These are phyloP conservation scores for Mucor plumbeus DNA, from an alignment of 371 early-diverging fungal genomes.

Conservation along the genomic window DNA sequence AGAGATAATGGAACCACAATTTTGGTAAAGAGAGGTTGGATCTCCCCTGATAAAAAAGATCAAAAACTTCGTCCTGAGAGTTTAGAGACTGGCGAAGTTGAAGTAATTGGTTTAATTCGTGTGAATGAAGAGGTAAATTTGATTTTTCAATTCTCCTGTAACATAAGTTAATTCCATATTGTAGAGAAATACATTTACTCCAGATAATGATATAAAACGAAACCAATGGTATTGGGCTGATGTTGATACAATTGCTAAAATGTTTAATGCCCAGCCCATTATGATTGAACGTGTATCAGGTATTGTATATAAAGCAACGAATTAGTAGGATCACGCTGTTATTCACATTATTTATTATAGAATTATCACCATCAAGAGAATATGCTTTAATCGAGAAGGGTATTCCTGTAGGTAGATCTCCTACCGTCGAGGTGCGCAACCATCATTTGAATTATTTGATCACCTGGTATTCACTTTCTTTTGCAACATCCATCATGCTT, in stretches of 20 bases:
- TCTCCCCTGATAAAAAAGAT: constrained; percentile 72
- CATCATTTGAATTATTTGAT: constrained; percentile 86
- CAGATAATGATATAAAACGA: constrained; percentile 65
- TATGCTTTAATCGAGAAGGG: constrained; percentile 60
- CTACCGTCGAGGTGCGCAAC: constrained; percentile 79
- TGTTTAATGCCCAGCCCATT: constrained; percentile 67
- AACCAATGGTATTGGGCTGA: constrained; percentile 89
- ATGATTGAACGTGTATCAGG: constrained; percentile 76
- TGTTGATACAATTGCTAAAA: constrained; percentile 74
- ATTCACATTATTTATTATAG: constrained; percentile 19
- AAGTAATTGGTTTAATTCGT: constrained; percentile 68
- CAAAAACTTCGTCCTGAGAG: constrained; percentile 61
- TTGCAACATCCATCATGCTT: constrained; percentile 72
- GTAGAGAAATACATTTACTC: constrained; percentile 65
- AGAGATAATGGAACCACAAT: constrained; percentile 76
- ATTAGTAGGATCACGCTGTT: too few species aligned
- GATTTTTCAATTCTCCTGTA: too few species aligned
- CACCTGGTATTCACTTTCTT: constrained; percentile 84
- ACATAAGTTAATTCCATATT: too few species aligned
- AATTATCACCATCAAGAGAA: constrained; percentile 43
- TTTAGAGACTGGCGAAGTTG: constrained; percentile 56
- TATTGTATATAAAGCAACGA: constrained; percentile 20
- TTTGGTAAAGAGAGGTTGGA: constrained; percentile 90
- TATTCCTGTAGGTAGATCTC: constrained; percentile 75
- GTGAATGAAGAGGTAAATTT: constrained; percentile 54